Percentiles rank a stretch among this genome's conserved stretches.
Conservation (phyloP, 495 filamentous ascomycete genomes). For the Aspergillus indologenus region DNA sequence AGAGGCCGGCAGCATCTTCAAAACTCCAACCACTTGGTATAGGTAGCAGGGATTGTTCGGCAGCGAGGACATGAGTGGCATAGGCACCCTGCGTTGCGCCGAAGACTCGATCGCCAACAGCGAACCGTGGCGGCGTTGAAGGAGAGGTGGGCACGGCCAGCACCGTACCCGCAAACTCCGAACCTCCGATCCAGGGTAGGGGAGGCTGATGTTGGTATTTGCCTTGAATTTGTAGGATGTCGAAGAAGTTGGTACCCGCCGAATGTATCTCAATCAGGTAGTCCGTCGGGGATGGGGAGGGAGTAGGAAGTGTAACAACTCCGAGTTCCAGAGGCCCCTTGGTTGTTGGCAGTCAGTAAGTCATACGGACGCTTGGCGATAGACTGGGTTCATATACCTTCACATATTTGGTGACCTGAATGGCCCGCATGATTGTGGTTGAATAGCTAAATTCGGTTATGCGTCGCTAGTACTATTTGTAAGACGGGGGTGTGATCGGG, state of each 20-base stretch:
- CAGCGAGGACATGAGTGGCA: constrained; percentile 67
- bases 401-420: constrained; percentile 81
- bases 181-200: constrained; percentile 84
- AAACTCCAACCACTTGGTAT: constrained; percentile 80
- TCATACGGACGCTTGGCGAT: not conserved
- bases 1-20: constrained; percentile 81
- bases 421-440: constrained; percentile 65
- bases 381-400: constrained; percentile 50
- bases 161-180: constrained; percentile 81
- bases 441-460: not conserved
- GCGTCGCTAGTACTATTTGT: not conserved
- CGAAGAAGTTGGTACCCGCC: constrained; percentile 91
- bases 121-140: constrained; percentile 50
- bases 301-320: constrained; percentile 70
- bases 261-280: constrained; percentile 90
- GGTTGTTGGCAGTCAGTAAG: not conserved
- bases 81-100: constrained; percentile 85
- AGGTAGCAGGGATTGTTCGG: constrained; percentile 64
- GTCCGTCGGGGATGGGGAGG: constrained; percentile 62
- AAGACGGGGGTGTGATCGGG: not conserved
- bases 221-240: constrained; percentile 84
- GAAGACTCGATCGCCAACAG: constrained; percentile 78
- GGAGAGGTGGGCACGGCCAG: constrained; percentile 57
- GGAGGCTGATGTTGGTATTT: constrained; percentile 67
- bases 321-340: constrained; percentile 79